phyloP scores from a whole-genome alignment of 495 filamentous ascomycete species.

The Articulospora tetracladia region DNA sequence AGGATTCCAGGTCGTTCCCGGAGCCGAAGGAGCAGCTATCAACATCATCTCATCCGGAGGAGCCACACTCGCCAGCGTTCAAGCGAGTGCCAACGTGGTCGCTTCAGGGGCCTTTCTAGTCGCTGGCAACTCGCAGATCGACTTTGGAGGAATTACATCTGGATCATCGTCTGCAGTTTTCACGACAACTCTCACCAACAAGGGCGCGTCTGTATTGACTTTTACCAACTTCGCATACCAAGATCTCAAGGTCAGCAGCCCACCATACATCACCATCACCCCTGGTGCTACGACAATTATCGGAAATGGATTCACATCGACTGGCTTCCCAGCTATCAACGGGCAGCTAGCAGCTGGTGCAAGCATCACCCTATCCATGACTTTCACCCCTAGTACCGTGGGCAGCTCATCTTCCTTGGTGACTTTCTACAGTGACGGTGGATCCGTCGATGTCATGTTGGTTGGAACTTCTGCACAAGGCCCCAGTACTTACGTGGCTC shows the following conservation, averaged over 20 bases:
- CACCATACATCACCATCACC: neutral
- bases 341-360: conserved; percentile 22
- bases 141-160: conserved; percentile 38
- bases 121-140: conserved; percentile 10
- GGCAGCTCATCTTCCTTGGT: neutral
- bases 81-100: neutral
- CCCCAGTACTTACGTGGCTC: neutral
- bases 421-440: neutral
- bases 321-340: conserved; percentile 23
- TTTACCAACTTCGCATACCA: conserved; percentile 7
- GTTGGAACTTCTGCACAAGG: neutral
- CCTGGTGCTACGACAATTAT: neutral
- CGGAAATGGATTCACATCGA: conserved; percentile 25
- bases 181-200: conserved; percentile 29
- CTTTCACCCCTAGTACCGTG: neutral
- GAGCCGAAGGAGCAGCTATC: neutral
- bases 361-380: conserved; percentile 24
- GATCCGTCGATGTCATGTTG: neutral
- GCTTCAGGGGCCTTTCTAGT: conserved; percentile 6
- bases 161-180: conserved; percentile 27
- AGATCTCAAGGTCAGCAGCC: neutral
- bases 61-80: neutral
- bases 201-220: neutral
- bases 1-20: neutral
- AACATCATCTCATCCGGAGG: neutral